Conservation (phyloP, 1,139 yeast genomes). For the Candida mesenterica region DNA sequence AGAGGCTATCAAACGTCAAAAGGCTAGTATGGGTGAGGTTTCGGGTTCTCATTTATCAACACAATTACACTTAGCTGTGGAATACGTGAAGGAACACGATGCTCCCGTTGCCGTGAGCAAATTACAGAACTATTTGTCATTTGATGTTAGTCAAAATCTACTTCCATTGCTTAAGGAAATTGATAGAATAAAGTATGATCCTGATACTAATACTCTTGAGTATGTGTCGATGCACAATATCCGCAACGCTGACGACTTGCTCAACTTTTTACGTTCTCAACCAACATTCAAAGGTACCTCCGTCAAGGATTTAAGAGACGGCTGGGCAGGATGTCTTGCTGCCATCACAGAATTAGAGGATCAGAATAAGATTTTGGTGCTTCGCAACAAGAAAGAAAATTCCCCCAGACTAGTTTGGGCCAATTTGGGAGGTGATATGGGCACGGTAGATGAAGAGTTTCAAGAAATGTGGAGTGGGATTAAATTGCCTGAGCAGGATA, state of each 20-base stretch:
- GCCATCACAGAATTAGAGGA: slow-evolving; percentile 76
- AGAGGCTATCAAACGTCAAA: slow-evolving; percentile 41
- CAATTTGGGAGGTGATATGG: slow-evolving; percentile 72
- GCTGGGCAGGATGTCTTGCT: slow-evolving; percentile 90
- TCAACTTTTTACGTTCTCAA: slow-evolving; percentile 73
- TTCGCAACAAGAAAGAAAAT: slow-evolving; percentile 89
- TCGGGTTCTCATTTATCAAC: slow-evolving; percentile 71
- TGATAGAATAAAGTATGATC: slow-evolving; percentile 69
- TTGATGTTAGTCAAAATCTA: slow-evolving; percentile 49
- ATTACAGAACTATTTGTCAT: slow-evolving; percentile 56
- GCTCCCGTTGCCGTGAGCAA: slow-evolving; percentile 64
- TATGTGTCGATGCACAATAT: slow-evolving; percentile 90
- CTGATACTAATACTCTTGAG: slow-evolving; percentile 63
- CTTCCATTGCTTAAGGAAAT: slow-evolving; percentile 71
- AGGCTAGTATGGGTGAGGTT: slow-evolving; percentile 26
- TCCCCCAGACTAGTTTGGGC: slow-evolving; percentile 92
- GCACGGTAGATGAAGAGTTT: slow-evolving; percentile 79
- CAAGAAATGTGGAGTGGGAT: slow-evolving; percentile 76
- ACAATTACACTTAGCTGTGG: slow-evolving; percentile 83
- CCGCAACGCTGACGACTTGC: slow-evolving; percentile 71
- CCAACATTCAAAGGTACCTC: slow-evolving; percentile 85
- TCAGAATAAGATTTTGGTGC: slow-evolving; percentile 72
- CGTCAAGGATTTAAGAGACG: slow-evolving; percentile 89
- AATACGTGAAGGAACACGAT: slow-evolving; percentile 70
- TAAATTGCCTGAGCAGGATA: slow-evolving; percentile 77